Evolutionary conservation across 169 alveolate genomes (phyloP), one percentile per base, ranked within the genome.

Genomic region (Babesia ovata): DNA sequence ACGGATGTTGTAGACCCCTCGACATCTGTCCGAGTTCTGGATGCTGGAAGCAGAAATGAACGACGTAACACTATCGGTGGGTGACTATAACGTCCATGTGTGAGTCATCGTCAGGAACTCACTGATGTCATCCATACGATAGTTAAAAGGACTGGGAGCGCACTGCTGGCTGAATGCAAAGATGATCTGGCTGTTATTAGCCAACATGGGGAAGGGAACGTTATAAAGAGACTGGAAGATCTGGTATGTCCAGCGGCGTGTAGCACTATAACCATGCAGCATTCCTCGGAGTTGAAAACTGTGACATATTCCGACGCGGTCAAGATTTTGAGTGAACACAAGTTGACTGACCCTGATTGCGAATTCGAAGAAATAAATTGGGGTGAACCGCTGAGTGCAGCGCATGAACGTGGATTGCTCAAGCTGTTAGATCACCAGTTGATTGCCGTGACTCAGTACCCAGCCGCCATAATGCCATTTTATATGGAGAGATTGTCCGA

Each of bases 11-110:
- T 97, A 95, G 85, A 97, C 99, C 0, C 78, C 95, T 21, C 92
- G 99, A 70, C 99, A 98, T 90, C 88, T 97, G 58, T 97, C 99
- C 33, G 99, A 98, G 88, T 98, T 98, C 88, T 97, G 99, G 98
- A 98, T 98, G 99, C 92, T 98, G 63, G 99, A 98, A 85, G 99
- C 99, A 7, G 99, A 98, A 91, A 45, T 63, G 70, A 33, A 46
- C 19, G 79, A 75, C 26, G 63, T 42, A 13, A 56, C 61, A 7
- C 28, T 75, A 91, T 54, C 88, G 98, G 92, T 83, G 95, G 90
- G 93, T 98, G 94, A 14, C 60, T 48, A 67, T n/a, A 26, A 65
- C 16, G 33, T 49, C 9, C 14, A 28, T 19, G 50, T 16, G 26
- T 28, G 22, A 28, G 3, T 9, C 21, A 33, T 33, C 63, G 26